Conservation (phyloP, 768 basidiomycete species). For the Tylopilus balloui region DNA sequence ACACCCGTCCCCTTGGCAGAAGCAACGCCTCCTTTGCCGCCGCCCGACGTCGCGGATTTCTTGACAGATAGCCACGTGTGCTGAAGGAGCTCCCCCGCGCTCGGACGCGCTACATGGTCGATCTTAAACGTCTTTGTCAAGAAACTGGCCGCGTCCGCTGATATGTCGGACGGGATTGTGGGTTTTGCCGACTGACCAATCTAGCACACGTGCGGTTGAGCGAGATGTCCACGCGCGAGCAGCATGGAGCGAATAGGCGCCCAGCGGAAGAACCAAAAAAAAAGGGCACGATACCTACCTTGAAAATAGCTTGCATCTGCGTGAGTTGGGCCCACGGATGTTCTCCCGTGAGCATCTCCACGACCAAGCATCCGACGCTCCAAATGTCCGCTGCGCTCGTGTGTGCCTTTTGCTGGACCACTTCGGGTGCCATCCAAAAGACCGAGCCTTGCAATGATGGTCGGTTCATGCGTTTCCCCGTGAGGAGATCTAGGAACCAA, state of each 20-base stretch:
- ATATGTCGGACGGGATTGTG: conserved; percentile 86
- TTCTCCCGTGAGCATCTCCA: conserved; percentile 95
- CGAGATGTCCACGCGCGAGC: neutral
- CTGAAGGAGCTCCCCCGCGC: conserved; percentile 68
- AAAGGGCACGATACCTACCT: conserved; percentile 42
- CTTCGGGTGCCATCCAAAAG: conserved; percentile 99
- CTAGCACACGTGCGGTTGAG: conserved; percentile 22
- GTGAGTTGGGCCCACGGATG: conserved; percentile 94
- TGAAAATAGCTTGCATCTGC: conserved; percentile 99
- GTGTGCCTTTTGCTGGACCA: conserved; percentile 92
- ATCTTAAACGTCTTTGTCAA: conserved; percentile 82
- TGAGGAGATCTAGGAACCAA: conserved; percentile 40
- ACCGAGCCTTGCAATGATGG: conserved; percentile 96
- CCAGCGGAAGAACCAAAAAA: no score
- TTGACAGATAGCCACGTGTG: conserved; percentile 63
- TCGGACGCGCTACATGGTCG: conserved; percentile 74
- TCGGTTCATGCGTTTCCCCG: conserved; percentile 72
- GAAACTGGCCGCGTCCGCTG: conserved; percentile 83
- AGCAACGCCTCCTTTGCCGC: conserved; percentile 27
- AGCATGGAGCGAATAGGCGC: no score
- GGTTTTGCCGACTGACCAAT: conserved; percentile 91
- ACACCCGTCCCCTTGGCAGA: conserved; percentile 12
- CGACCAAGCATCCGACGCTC: conserved; percentile 92
- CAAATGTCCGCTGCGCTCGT: conserved; percentile 94
- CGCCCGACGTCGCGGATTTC: conserved; percentile 26